phyloP scores from a whole-genome alignment of 2,329 filamentous ascomycete species.

The Aspergillus puulaauensis region DNA sequence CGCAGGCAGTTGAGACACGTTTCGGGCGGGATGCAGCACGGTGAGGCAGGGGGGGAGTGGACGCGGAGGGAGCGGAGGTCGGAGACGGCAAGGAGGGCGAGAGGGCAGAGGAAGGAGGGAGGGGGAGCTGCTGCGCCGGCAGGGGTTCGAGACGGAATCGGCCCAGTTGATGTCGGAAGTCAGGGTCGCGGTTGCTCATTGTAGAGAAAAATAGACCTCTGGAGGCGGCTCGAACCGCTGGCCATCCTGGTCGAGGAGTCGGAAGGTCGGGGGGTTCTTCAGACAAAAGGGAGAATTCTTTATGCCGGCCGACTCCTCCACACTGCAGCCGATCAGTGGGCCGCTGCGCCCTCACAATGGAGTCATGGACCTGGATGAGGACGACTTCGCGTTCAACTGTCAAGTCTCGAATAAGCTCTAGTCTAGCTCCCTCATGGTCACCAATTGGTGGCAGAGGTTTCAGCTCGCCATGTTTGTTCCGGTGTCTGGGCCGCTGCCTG shows the following conservation, averaged over 20 bases:
- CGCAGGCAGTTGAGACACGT: constrained; percentile 41
- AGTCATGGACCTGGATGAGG: too few species aligned
- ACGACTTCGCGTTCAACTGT: too few species aligned
- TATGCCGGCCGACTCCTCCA: neutral
- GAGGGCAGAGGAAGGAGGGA: constrained; percentile 3
- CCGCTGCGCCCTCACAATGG: too few species aligned
- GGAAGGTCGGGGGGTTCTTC: neutral
- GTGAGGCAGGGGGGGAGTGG: constrained; percentile 4
- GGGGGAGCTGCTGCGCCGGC: constrained; percentile 6
- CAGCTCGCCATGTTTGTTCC: too few species aligned
- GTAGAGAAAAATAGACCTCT: constrained; percentile 17
- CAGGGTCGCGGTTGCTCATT: constrained; percentile 24
- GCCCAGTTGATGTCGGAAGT: constrained; percentile 24
- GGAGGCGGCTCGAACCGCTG: constrained; percentile 30
- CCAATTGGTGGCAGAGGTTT: too few species aligned
- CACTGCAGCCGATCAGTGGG: neutral
- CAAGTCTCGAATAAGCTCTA: too few species aligned
- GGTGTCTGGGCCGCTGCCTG: too few species aligned
- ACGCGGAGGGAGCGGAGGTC: neutral
- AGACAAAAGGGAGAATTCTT: neutral
- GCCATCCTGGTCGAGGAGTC: constrained; percentile 22
- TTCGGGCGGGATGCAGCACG: constrained; percentile 26
- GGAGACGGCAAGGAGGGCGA: constrained; percentile 2
- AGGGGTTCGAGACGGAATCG: constrained; percentile 22
- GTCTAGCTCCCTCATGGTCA: too few species aligned